Base-by-base conservation (phyloP, 345 rosid species). In the Salix suchowensis region DNA sequence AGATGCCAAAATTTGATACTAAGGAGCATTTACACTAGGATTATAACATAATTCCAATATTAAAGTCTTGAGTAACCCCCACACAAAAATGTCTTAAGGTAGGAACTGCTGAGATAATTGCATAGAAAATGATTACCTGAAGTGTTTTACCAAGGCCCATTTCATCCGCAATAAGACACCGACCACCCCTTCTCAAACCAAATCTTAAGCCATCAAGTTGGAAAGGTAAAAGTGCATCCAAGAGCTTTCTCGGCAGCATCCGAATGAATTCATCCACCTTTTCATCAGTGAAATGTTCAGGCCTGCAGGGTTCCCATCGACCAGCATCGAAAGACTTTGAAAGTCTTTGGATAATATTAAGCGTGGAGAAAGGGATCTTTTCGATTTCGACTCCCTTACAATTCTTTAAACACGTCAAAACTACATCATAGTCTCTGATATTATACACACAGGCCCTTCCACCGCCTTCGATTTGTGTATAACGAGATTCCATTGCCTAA, bases 401-500 rank as follows among this genome's bases (percentile, higher is more conserved):
- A 75, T 86, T 88, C 88, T 84, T 87, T n/a, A 95, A 82, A 75
- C 94, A 85, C 58, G 84, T 79, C 23, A 85, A 79, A 78, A 95
- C 93, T 40, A 80, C 81, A 83, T 82, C 86, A 73, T 90, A 93
- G 68, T 95, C 96, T 30, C 83, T 78, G 8, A 93, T 87, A 77
- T 95, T 89, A 80, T 88, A 93, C 55, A 93, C 96, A 19, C 93
- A 87, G 58, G 97, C 93, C 86, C 86, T 89, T 74, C 90, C 91
- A 82, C 97, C 94, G 19, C 85, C 88, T 30, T 82, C 76, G 75
- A 86, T 86, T 80, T 95, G 98, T 6, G 98, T 93, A 74, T 88
- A 91, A 82, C 88, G 96, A 24, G 92, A 86, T 73, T 89, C 86
- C 76, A 81, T 81, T 77, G 88, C 91, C 98, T 95, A 72, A 55